These are phyloP conservation scores for Tuber indicum DNA, from an alignment of 495 filamentous ascomycete species.

Conservation along the genomic window DNA sequence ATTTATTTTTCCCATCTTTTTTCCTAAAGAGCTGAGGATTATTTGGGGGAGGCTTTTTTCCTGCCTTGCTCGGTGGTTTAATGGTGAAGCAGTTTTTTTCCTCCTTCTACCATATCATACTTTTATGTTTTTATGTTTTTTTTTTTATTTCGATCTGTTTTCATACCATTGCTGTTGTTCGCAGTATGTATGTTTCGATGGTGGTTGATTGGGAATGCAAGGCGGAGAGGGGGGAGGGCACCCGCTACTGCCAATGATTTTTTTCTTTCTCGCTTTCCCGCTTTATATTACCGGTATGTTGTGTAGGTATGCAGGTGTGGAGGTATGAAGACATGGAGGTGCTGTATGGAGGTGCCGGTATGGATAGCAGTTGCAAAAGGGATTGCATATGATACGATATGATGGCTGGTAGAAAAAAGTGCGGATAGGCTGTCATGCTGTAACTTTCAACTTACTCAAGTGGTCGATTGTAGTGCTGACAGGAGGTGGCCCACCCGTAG, in stretches of 20 bases:
- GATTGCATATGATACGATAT: background rate
- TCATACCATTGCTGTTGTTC: background rate
- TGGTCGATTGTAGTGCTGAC: background rate
- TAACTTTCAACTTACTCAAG: no score
- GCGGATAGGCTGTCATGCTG: no score
- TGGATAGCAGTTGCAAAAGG: no score
- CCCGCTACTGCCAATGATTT: background rate
- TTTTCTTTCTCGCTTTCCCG: background rate
- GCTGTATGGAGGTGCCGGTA: no score
- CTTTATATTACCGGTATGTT: background rate
- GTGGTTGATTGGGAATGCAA: background rate
- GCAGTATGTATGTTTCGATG: background rate
- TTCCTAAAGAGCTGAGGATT: background rate
- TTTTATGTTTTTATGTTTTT: background rate
- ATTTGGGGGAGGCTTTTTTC: background rate
- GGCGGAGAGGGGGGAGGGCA: background rate
- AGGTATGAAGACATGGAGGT: no score
- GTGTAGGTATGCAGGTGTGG: background rate
- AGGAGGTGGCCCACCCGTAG: no score
- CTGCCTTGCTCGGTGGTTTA: background rate
- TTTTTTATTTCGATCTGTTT: background rate
- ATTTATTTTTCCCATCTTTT: background rate
- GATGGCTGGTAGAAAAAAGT: background rate
- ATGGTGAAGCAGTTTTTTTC: background rate
- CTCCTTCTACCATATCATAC: background rate